Conservation (phyloP, 1,139 yeast species). For the Blastobotrys petasosporus region DNA sequence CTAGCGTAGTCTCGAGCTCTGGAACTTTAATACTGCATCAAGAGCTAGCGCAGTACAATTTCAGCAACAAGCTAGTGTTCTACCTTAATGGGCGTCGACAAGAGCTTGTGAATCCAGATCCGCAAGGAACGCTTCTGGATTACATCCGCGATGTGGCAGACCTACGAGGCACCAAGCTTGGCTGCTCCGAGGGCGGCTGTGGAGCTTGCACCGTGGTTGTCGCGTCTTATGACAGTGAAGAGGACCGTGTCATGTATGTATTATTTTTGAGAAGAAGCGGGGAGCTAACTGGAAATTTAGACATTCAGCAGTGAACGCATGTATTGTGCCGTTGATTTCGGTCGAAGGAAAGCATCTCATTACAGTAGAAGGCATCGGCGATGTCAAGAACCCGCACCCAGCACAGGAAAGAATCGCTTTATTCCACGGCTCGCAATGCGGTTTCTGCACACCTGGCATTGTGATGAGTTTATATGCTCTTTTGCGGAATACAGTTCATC, state of each 20-base stretch:
- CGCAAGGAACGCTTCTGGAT: slow-evolving; percentile 39
- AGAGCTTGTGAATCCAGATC: slow-evolving; percentile 36
- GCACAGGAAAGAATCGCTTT: slow-evolving; percentile 43
- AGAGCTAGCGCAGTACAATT: slow-evolving; percentile 13
- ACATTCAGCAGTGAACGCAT: slow-evolving; percentile 40
- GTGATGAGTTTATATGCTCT: slow-evolving; percentile 43
- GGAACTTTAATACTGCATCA: slow-evolving; percentile 11
- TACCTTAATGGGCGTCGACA: slow-evolving; percentile 38
- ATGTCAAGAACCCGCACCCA: slow-evolving; percentile 38
- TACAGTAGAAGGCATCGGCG: slow-evolving; percentile 43
- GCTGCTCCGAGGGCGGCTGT: slow-evolving; percentile 46
- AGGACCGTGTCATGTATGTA: slow-evolving; percentile 25
- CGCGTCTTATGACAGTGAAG: slow-evolving; percentile 30
- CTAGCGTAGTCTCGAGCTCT: too few relatives aligned
- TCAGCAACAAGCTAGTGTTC: slow-evolving; percentile 29
- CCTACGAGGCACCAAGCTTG: slow-evolving; percentile 42
- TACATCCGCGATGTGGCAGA: slow-evolving; percentile 34
- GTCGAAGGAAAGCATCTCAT: slow-evolving; percentile 42
- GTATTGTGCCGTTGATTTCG: slow-evolving; percentile 41
- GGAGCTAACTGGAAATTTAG: slow-evolving; percentile 14
- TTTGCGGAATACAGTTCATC: slow-evolving; percentile 36
- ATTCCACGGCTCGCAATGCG: slow-evolving; percentile 46
- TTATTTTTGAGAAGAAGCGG: too few relatives aligned
- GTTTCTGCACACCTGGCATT: slow-evolving; percentile 46
- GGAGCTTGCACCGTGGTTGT: slow-evolving; percentile 44